Evolutionary conservation across 1,284 basidiomycete genomes (phyloP).

Genomic region (Paramarasmius palmivorus): DNA sequence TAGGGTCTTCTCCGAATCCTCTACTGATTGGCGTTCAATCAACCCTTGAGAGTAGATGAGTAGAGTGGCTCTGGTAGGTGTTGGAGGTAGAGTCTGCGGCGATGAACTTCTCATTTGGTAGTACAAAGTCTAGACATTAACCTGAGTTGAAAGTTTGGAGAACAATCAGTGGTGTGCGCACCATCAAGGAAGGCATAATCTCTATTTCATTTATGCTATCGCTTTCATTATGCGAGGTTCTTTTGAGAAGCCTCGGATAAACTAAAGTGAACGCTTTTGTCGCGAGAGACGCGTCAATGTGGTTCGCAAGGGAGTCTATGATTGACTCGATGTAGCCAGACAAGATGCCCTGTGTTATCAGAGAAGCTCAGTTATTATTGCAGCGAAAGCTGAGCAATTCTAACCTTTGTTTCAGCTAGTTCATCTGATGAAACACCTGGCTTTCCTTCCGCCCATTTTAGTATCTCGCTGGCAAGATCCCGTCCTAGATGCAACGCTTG

Average conservation of each 20-base stretch:
- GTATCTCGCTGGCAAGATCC: neutral
- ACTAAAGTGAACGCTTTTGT: constrained; percentile 4
- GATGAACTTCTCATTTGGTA: neutral
- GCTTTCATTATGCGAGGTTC: neutral
- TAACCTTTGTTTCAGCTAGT: neutral
- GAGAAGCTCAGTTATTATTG: neutral
- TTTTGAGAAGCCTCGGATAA: constrained; percentile 7
- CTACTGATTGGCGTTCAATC: neutral
- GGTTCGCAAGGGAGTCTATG: constrained; percentile 1
- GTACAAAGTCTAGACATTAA: neutral
- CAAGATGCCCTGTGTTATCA: constrained; percentile 6
- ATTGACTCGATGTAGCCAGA: neutral
- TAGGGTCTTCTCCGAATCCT: neutral
- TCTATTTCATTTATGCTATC: neutral
- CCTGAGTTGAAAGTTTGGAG: neutral
- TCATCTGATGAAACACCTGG: neutral
- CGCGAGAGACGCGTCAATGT: constrained; percentile 8
- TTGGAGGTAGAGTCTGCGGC: neutral
- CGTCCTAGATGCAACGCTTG: neutral
- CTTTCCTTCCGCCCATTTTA: neutral
- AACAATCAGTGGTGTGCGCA: neutral
- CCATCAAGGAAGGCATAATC: neutral
- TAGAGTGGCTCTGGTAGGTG: neutral
- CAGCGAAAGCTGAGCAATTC: neutral
- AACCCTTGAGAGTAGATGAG: constrained; percentile 5